A percentile compares a stretch with the other conserved stretches of the same genome.
phyloP scores from a whole-genome alignment of 805 yeast genomes.

The Hanseniaspora hatyaiensis region DNA sequence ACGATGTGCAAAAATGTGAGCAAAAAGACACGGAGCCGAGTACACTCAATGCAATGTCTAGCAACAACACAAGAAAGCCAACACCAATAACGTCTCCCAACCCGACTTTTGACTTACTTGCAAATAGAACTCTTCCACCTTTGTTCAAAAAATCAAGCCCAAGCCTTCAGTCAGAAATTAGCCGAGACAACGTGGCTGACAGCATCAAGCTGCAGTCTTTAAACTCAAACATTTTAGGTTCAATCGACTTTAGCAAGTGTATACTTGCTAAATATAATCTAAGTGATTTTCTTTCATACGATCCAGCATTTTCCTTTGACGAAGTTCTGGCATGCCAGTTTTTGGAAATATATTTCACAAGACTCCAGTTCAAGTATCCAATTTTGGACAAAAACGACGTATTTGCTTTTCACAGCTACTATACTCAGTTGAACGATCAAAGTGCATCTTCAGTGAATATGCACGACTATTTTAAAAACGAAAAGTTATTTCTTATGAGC shows the following conservation, averaged over 20 bases:
- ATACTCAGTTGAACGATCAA: constrained; percentile 30
- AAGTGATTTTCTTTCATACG: constrained; percentile 35
- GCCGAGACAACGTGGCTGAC: constrained; percentile 16
- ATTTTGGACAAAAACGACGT: constrained; percentile 43
- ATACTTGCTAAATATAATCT: constrained; percentile 39
- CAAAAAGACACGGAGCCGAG: background rate
- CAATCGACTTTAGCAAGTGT: constrained; percentile 33
- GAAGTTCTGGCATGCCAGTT: constrained; percentile 39
- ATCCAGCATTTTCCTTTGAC: constrained; percentile 44
- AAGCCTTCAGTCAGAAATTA: background rate
- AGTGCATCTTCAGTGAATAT: constrained; percentile 19
- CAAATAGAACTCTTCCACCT: constrained; percentile 17
- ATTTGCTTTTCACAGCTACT: constrained; percentile 39
- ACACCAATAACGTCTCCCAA: constrained; percentile 11
- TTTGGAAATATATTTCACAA: constrained; percentile 43
- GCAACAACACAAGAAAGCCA: background rate
- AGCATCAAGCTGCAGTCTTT: constrained; percentile 16
- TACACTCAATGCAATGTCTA: background rate
- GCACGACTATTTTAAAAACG: background rate
- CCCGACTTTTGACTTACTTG: constrained; percentile 14
- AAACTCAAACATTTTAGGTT: constrained; percentile 28
- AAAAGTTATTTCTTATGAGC: background rate
- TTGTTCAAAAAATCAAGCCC: constrained; percentile 3
- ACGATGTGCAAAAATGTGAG: constrained; percentile 1
- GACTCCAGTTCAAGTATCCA: constrained; percentile 48